Base-by-base conservation (phyloP, 2,329 filamentous ascomycete genomes). In the Fusarium papillatum region DNA sequence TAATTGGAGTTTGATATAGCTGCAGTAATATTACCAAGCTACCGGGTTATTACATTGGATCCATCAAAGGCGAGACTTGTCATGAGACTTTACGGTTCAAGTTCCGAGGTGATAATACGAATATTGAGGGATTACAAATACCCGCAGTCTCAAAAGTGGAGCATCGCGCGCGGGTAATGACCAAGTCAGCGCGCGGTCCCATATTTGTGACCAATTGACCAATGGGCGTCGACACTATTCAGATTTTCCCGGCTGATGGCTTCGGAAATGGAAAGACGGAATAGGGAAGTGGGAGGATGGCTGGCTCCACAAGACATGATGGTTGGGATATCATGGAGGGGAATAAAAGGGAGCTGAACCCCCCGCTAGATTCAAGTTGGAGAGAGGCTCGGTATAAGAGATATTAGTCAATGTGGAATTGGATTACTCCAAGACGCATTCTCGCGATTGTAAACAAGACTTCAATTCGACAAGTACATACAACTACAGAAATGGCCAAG, bases 401-500 rank as follows among this genome's bases (percentile, higher is more conserved):
- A 68, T 64, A 29, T 5, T 53, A 53, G 59, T 39, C 22, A 41
- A 39, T 79, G 77, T 57, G 26, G 43, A 73, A 64, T 64, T 73
- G 68, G 60, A 36, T 64, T 67, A 31, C 43, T 39, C 48, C 50
- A 75, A 65, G 67, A 76, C 66, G 46, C 43, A 43, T 77, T 7
- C 29, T 68, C 9, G 17, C 46, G 19, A 55, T 61, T 24, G 6
- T 71, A 46, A 31, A 50, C n/a, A 65, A 55, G 6, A 31, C 61
- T 57, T 53, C n/a, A 69, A 24, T 48, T n/a, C 48, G 60, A 53
- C 50, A 66, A 24, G 61, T 31, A 61, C 68, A 68, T 3, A 38
- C 29, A 61, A 64, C 71, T 16, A 66, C 66, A 22, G 36, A 66
- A 69, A 88, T 87, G 86, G 72, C 84, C 22, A 78, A 79, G 41